These are phyloP conservation scores for Polysphondylium violaceum DNA, from an alignment of 78 protist genomes.

Conservation along the genomic window DNA sequence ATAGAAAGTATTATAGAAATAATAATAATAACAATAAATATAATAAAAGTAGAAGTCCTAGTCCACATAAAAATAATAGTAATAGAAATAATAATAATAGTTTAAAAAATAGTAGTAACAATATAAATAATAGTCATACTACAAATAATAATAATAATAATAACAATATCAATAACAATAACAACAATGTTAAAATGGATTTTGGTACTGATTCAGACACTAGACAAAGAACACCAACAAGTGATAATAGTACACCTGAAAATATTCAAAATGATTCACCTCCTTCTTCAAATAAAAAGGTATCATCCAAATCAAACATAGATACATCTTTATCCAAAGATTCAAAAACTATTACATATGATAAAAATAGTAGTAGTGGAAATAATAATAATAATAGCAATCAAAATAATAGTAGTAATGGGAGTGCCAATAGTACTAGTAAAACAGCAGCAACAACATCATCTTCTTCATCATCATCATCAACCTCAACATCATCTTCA, in stretches of 20 bases:
- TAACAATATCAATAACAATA: constrained; percentile 2
- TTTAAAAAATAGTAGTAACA: not conserved
- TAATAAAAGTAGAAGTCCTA: not conserved
- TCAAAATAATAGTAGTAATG: not conserved
- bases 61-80: not conserved
- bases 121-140: not conserved
- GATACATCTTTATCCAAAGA: too few relatives aligned
- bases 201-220: too few relatives aligned
- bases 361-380: not conserved
- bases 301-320: too few relatives aligned
- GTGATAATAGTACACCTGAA: constrained; percentile 47
- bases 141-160: constrained; percentile 3
- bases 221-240: not conserved
- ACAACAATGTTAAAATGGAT: not conserved
- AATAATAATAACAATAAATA: not conserved
- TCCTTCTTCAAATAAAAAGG: not conserved
- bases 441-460: constrained; percentile 11
- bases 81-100: constrained; percentile 4
- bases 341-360: not conserved
- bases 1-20: not conserved
- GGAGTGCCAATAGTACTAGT: not conserved
- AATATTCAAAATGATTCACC: constrained; percentile 24
- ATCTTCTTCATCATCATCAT: not conserved
- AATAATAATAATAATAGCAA: not conserved
- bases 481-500: not conserved